Conservation (phyloP, 345 rosid species). For the Populus alba region DNA sequence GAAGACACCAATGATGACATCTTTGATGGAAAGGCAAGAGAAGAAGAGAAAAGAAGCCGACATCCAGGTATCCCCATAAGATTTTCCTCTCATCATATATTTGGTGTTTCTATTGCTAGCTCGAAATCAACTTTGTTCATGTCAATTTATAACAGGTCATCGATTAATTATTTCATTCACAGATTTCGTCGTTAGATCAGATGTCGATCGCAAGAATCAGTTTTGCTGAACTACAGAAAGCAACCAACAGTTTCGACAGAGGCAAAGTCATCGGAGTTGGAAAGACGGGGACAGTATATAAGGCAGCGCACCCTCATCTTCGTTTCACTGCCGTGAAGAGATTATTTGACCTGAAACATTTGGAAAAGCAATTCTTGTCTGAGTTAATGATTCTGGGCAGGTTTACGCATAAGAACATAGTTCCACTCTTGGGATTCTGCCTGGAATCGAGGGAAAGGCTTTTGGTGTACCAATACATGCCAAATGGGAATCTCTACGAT, state of each 20-base stretch:
- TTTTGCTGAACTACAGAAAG: not conserved
- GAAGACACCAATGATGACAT: no score
- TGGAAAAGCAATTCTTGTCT: slow-evolving; percentile 1
- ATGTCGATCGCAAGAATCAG: not conserved
- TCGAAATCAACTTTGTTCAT: not conserved
- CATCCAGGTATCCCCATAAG: not conserved
- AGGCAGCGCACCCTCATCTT: slow-evolving; percentile 2
- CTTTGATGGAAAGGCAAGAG: no score
- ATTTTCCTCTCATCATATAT: not conserved
- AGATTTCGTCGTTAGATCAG: slow-evolving; percentile 1
- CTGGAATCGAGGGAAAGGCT: not conserved
- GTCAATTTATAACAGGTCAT: no score
- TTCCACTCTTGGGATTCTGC: not conserved
- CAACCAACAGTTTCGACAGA: slow-evolving; percentile 8
- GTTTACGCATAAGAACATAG: not conserved
- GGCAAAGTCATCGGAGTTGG: slow-evolving; percentile 6
- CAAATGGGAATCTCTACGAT: not conserved
- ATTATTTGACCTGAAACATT: not conserved
- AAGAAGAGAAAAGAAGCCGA: no score
- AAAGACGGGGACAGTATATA: slow-evolving; percentile 17
- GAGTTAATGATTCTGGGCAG: not conserved
- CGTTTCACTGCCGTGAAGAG: slow-evolving; percentile 13
- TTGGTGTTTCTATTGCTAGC: not conserved
- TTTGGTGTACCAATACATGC: not conserved
- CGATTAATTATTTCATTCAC: not conserved